Evolutionary conservation across 2,329 filamentous ascomycete genomes (phyloP), one percentile per base, ranked within the genome.

Genomic region (Epichloe sp.): DNA sequence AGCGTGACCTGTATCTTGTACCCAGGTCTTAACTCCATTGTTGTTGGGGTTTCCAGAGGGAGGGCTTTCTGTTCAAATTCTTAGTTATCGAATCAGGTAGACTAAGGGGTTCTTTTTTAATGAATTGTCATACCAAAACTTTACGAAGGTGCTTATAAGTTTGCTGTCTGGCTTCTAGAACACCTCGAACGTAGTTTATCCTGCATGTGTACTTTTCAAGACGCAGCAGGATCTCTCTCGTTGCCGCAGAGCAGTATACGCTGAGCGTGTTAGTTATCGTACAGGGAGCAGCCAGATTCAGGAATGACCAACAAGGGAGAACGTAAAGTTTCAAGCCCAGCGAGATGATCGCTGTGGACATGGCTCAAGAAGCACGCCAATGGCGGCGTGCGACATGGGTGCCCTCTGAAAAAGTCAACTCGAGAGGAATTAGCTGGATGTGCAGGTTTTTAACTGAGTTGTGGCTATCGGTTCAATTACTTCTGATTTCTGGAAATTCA

Each of bases 301-400:
- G 34, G 12, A 23, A 17, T 12, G 14, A 51, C 50, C 42, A 65
- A 80, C 76, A 95, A 95, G 0, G 88, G 86, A 31, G 86, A 80
- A 44, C 81, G 78, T 50, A 90, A 75, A 12, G 75, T 79, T 58
- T 95, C 88, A 1, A 96, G 75, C 0, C 91, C 90, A 37, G 77
- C 76, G 1, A 96, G 76, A 66, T 96, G 91, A 60, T 96, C 90
- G 56, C 85, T 94, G 63, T 96, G 91, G 2, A 94, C 82, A 76
- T 97, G 91, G 65, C 86, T 94, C 26, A 97, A 74, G 62, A 97
- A 95, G 64, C 85, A 93, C 15, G 86, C 89, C 51, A 93, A 68
- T 0, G 88, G 86, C 4, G 85, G 76, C 15, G 68, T 75, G 15
- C 67, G 67, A 5, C 71, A 71, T 4, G 72, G 68, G 45, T 74